phyloP scores from a whole-genome alignment of 2,329 filamentous ascomycete genomes.

The Aspergillus ruber region DNA sequence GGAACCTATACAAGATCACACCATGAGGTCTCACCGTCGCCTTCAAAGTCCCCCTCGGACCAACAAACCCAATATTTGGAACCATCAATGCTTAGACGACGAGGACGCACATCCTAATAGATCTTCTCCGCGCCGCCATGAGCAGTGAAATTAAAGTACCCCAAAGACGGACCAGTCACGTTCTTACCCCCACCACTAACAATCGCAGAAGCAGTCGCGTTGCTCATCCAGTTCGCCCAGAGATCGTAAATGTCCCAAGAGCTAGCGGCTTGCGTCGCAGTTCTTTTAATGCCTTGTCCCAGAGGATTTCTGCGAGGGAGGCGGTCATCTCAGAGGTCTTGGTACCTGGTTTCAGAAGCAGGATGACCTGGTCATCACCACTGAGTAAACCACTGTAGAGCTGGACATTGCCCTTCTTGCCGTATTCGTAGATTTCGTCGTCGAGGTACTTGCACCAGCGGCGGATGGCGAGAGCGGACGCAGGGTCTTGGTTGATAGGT shows the following conservation, averaged over 20 bases:
- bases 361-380: constrained; percentile 43
- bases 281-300: constrained; percentile 41
- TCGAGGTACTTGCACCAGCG: constrained; percentile 45
- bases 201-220: constrained; percentile 39
- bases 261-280: constrained; percentile 36
- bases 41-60: constrained; percentile 37
- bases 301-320: constrained; percentile 48
- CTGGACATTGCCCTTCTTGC: constrained; percentile 41
- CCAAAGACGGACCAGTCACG: constrained; percentile 15
- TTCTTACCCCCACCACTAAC: constrained; percentile 35
- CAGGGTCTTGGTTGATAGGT: constrained; percentile 45
- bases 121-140: constrained; percentile 43
- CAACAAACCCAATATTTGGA: constrained; percentile 38
- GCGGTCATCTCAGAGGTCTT: constrained; percentile 42
- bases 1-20: constrained; percentile 46
- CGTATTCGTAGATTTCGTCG: constrained; percentile 38
- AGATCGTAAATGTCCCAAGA: constrained; percentile 51
- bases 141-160: constrained; percentile 41
- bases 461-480: constrained; percentile 36
- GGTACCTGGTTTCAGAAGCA: constrained; percentile 47
- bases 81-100: constrained; percentile 38
- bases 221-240: constrained; percentile 51
- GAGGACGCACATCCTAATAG: constrained; percentile 39
- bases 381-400: constrained; percentile 46
- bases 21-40: constrained; percentile 45